Evolutionary conservation across 1,284 basidiomycete genomes (phyloP), one percentile per base, ranked within the genome.

Genomic region (Clitocybe nebularis): DNA sequence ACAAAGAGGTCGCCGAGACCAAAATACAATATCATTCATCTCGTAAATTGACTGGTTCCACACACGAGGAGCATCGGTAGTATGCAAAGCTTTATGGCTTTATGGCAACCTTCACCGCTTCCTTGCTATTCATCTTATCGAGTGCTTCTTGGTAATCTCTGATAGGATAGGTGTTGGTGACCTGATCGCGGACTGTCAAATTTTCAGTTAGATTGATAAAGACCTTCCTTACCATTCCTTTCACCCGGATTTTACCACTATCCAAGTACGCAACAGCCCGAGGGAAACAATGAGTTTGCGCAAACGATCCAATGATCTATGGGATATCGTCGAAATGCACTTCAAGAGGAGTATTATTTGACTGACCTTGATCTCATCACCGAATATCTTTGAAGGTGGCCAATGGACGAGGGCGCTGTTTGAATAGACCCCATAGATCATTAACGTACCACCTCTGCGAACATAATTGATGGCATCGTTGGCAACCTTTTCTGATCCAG

Each of bases 201-300:
- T 11, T 17, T 24, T 34, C 19, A 16, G 14, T 9, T 22, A 20
- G 9, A 17, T 19, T 34, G 20, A 39, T 39, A 11, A 44, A 5
- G 28, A 35, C 9, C 5, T 20, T 4, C 54, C 65, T 60, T 41
- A 82, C 89, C 84, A 93, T 89, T 34, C 89, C 89, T 62, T 87
- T 84, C 34, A 87, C 80, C 42, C 74, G 81, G 58, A 93, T 72
- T 67, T 89, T 91, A 22, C 88, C 86, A 54, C 79, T 81, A 57
- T 93, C 89, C 44, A 93, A 77, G 60, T 92, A 90, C n/a, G 81
- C 83, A 36, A 93, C 79, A 5, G 90, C 88, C 35, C 90, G 82
- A 43, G 89, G 87, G 77, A 93, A 92, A 67, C 89, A 92, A 66
- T 78, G 79, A 5, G 81, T 84, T 59, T 92, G 89, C 7, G 87